Evolutionary conservation across 768 basidiomycete genomes (phyloP).

Genomic region (Saitozyma sp.): DNA sequence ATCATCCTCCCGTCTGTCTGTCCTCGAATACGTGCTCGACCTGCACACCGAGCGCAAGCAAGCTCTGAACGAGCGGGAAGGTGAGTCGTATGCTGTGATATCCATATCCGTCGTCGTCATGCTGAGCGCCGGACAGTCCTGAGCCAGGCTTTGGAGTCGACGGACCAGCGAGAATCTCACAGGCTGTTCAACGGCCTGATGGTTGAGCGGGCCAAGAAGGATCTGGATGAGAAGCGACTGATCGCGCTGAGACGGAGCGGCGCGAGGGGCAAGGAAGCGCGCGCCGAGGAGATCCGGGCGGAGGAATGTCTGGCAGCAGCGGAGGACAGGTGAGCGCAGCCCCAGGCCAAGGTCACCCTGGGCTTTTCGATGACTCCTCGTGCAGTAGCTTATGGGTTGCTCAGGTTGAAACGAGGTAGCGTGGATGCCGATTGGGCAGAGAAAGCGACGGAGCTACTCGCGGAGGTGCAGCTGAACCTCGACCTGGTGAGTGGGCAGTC

Average conservation of each 20-base stretch:
- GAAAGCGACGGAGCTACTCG: conserved; percentile 38
- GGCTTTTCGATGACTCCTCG: no score
- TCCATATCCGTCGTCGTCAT: background rate
- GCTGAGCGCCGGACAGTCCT: conserved; percentile 25
- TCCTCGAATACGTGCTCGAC: conserved; percentile 57
- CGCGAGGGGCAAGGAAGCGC: conserved; percentile 61
- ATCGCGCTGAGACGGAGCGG: conserved; percentile 62
- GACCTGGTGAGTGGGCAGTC: conserved; percentile 41
- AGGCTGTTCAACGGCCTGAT: conserved; percentile 20
- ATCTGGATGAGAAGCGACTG: conserved; percentile 54
- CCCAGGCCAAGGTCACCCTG: no score
- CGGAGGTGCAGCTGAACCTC: conserved; percentile 36
- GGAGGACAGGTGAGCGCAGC: conserved; percentile 46
- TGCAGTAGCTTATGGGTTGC: no score
- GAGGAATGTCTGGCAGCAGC: conserved; percentile 56
- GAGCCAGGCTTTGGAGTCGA: conserved; percentile 32
- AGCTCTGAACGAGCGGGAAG: conserved; percentile 42
- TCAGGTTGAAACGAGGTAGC: background rate
- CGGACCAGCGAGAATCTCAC: conserved; percentile 19
- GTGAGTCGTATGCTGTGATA: conserved; percentile 21
- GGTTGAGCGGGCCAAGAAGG: conserved; percentile 30
- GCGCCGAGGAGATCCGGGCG: conserved; percentile 58
- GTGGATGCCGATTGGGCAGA: background rate
- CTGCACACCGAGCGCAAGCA: conserved; percentile 55
- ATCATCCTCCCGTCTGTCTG: conserved; percentile 41